Evolutionary conservation across 257 asterid genomes (phyloP).

Genomic region (Primulina eburnea): DNA sequence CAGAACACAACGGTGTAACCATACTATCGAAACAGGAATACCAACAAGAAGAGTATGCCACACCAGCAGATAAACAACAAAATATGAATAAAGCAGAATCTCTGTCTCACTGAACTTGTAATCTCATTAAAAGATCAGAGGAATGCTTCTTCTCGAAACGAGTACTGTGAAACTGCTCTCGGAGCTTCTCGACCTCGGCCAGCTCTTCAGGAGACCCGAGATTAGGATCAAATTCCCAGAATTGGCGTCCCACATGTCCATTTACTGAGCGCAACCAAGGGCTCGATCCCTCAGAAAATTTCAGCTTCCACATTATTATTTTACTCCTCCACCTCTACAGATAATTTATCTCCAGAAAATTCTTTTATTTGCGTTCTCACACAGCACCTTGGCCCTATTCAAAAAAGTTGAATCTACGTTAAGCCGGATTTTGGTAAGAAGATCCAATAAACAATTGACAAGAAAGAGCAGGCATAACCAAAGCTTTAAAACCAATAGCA

Average conservation of each 20-base stretch:
- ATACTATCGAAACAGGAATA: background rate
- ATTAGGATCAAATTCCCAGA: constrained; percentile 76
- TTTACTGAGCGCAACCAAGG: constrained; percentile 85
- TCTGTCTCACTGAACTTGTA: constrained; percentile 50
- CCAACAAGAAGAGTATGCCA: background rate
- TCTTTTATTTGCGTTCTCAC: background rate
- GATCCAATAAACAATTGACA: background rate
- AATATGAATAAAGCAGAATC: constrained; percentile 1
- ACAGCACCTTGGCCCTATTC: background rate
- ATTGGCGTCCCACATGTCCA: constrained; percentile 72
- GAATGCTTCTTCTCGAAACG: constrained; percentile 83
- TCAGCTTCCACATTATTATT: constrained; percentile 82
- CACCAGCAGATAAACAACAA: constrained; percentile 24
- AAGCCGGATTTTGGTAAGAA: background rate
- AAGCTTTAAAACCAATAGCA: background rate
- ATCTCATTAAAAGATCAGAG: constrained; percentile 85
- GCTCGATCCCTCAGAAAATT: constrained; percentile 71
- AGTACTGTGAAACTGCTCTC: constrained; percentile 46
- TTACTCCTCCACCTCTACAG: background rate
- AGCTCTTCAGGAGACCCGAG: constrained; percentile 69
- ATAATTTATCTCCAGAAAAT: background rate
- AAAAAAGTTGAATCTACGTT: background rate
- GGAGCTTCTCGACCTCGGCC: constrained; percentile 68
- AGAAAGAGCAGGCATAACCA: background rate
- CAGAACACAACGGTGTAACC: background rate